phyloP scores from a whole-genome alignment of 2,329 filamentous ascomycete species.

The Penicillium sp. region DNA sequence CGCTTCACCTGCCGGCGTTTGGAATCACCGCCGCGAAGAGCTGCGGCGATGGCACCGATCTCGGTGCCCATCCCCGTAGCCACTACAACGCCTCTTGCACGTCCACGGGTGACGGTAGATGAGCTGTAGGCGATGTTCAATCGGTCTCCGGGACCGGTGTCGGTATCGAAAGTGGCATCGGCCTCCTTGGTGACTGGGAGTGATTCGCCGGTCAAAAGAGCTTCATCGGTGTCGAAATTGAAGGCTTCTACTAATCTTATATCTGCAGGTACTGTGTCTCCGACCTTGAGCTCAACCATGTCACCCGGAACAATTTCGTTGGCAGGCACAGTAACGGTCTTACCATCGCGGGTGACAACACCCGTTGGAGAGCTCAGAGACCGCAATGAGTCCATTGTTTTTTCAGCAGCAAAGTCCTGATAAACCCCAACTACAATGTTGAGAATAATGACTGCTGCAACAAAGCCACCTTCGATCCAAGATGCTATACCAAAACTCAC shows the following conservation, averaged over 20 bases:
- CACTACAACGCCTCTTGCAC: constrained; percentile 59
- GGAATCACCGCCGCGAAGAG: constrained; percentile 60
- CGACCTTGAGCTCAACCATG: constrained; percentile 54
- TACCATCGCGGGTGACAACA: constrained; percentile 57
- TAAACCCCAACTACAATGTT: constrained; percentile 61
- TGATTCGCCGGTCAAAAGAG: constrained; percentile 62
- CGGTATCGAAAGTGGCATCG: constrained; percentile 44
- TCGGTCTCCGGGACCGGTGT: constrained; percentile 59
- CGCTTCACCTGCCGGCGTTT: constrained; percentile 53
- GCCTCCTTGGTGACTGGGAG: constrained; percentile 58
- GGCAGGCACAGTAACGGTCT: constrained; percentile 53
- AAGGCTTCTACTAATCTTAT: constrained; percentile 58
- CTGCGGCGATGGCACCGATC: constrained; percentile 63
- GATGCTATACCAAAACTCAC: constrained; percentile 57
- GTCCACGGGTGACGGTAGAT: constrained; percentile 60
- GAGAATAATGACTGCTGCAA: constrained; percentile 57
- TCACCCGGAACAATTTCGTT: constrained; percentile 64
- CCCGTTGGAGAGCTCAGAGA: constrained; percentile 58
- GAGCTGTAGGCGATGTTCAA: constrained; percentile 63
- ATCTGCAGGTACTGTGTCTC: constrained; percentile 64
- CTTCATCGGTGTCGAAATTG: constrained; percentile 73
- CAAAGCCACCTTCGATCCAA: constrained; percentile 60
- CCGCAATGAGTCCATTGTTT: constrained; percentile 60
- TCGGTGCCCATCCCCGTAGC: constrained; percentile 63
- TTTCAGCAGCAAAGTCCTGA: constrained; percentile 61